Percentiles rank a stretch among this genome's conserved stretches.
These are phyloP conservation scores for Sphaerulina vaccinii DNA, from an alignment of 2,329 filamentous ascomycete genomes.

Conservation along the genomic window DNA sequence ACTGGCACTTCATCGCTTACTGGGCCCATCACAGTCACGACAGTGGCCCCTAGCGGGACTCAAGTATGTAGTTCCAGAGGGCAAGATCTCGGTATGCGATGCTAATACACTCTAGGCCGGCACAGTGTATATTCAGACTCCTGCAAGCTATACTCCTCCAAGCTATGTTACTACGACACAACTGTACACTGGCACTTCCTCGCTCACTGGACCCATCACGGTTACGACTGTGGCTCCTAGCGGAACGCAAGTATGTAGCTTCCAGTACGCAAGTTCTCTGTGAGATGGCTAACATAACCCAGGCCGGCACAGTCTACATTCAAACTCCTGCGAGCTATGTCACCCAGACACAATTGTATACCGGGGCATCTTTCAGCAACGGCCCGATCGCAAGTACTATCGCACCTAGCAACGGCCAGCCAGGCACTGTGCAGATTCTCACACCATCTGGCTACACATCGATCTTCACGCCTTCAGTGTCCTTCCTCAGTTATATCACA, in stretches of 20 bases:
- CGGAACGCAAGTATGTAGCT: slow-evolving; percentile 1
- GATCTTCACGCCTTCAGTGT: slow-evolving; percentile 2
- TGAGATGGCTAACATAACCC: too few species aligned
- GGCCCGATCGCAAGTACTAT: neutral
- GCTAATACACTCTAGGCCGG: too few species aligned
- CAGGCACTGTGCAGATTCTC: neutral
- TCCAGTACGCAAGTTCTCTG: too few species aligned
- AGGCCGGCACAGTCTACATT: too few species aligned
- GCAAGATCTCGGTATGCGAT: too few species aligned
- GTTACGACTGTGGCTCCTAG: slow-evolving; percentile 4
- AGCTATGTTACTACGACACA: slow-evolving; percentile 8
- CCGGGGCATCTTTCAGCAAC: neutral
- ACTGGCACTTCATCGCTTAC: slow-evolving; percentile 4
- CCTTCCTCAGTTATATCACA: slow-evolving; percentile 1
- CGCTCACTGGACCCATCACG: slow-evolving; percentile 5
- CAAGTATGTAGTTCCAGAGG: too few species aligned
- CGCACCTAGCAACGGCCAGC: neutral
- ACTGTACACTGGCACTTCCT: slow-evolving; percentile 1
- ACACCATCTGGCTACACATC: slow-evolving; percentile 1
- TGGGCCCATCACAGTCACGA: slow-evolving; percentile 4
- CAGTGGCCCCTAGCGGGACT: slow-evolving; percentile 5
- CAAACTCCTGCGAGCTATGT: neutral
- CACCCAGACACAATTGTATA: slow-evolving; percentile 3
- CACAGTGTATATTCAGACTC: too few species aligned
- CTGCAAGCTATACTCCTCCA: too few species aligned